A percentile compares a stretch with the other conserved stretches of the same genome.
These are phyloP conservation scores for Mycena sanguinolenta DNA, from an alignment of 768 basidiomycete species.

Conservation along the genomic window DNA sequence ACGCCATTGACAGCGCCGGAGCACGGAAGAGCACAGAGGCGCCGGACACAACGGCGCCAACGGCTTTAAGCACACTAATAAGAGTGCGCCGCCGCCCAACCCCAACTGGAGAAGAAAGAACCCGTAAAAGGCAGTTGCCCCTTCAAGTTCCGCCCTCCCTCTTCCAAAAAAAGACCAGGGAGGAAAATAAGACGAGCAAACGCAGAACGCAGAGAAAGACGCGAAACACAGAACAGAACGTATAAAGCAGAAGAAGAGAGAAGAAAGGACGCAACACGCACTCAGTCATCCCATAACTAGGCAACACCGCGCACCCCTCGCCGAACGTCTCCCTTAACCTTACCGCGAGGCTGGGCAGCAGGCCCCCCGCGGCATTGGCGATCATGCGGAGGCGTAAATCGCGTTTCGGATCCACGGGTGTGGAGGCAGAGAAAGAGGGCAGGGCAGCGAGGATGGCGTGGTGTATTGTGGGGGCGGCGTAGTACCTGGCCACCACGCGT, in stretches of 20 bases:
- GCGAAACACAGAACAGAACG: neutral
- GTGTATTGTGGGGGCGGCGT: slow-evolving; percentile 64
- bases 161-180: too few species aligned
- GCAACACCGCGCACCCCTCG: slow-evolving; percentile 62
- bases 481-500: slow-evolving; percentile 61
- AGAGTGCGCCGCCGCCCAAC: too few species aligned
- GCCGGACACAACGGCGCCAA: too few species aligned
- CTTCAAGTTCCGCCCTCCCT: too few species aligned
- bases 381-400: slow-evolving; percentile 60
- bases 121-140: too few species aligned
- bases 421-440: slow-evolving; percentile 44
- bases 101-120: too few species aligned
- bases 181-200: too few species aligned
- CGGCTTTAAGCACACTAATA: too few species aligned
- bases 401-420: slow-evolving; percentile 48
- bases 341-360: slow-evolving; percentile 65
- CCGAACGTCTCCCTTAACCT: slow-evolving; percentile 63
- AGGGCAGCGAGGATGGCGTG: slow-evolving; percentile 60
- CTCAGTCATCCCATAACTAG: slow-evolving; percentile 74
- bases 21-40: too few species aligned
- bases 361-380: slow-evolving; percentile 65
- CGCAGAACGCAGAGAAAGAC: too few species aligned
- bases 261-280: slow-evolving; percentile 35
- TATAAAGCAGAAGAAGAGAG: neutral
- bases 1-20: too few species aligned